Evolutionary conservation across 345 rosid species (phyloP), one percentile per base, ranked within the genome.

Genomic region (Viola odorata): DNA sequence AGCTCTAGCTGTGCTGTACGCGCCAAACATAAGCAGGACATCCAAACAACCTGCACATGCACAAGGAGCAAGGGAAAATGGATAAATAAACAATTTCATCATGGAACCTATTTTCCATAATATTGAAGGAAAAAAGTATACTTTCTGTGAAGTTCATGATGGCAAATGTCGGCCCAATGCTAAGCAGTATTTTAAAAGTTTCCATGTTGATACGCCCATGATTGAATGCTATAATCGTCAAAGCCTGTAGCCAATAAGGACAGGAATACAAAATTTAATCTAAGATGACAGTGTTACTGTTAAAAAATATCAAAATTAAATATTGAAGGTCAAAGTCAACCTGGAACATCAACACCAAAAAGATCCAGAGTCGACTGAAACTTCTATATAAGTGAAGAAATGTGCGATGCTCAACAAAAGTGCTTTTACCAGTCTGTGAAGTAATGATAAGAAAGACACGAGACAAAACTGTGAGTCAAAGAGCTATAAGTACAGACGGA

Each of bases 381-480:
- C 99, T 94, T 60, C 95, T 82, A 72, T 86, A 94, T 62, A 94
- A 76, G 78, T 94, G 99, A 70, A 94, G 91, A 79, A 88, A 94
- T 58, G 97, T 82, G 60, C 99, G 90, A 69, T 94, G 99, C 85
- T 94, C 99, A 50, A 94, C 97, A 60, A 94, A 94, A 60, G 92
- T 74, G 79, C 96, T 85, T 80, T 94, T 94, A 50, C 95, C 99
- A 59, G 96, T 86, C 99, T 94, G 75, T 63, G 39, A 72, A 70
- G 16, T 59, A 45, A 37, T 41, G 41, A 60, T 47, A 41, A 36
- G 23, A 13, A 48, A 53, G 13, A 41, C 55, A 41, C 11, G 32
- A 47, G 23, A 41, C 8, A 50, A 6, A 44, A 44, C 36, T 17
- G 12, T 16, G 32, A 62, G 49, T 37, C 37, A 54, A 50, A 16